Evolutionary conservation across 1,284 basidiomycete genomes (phyloP), one percentile per base, ranked within the genome.

Genomic region (Irpex sp.): DNA sequence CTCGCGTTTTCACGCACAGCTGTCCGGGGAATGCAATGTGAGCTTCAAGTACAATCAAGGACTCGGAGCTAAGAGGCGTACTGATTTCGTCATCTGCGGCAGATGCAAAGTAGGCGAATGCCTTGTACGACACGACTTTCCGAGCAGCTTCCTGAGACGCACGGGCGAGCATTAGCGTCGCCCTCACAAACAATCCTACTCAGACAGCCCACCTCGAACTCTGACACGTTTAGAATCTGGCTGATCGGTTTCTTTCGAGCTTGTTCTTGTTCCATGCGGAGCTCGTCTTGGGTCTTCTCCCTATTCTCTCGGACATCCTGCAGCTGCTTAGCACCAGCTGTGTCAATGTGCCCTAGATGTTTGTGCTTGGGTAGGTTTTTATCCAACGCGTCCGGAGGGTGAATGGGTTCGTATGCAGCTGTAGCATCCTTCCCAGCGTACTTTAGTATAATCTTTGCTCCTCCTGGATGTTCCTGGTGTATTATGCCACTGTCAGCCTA

Each of bases 361-460:
- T 88, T 89, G 44, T 83, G 82, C 2, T 77, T 74, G 6, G 86
- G 80, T n/a, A 93, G 78, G 70, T 88, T 82, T 73, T 87, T 88
- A 57, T 87, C 81, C 19, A 94, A 79, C 44, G 89, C 83, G 70
- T 90, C 86, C 48, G 85, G 82, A 8, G 91, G 85, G 72, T 94
- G 91, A 36, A 93, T 88, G 4, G 89, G 87, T 61, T 86, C 83
- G 72, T 89, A 94, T 2, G 80, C 87, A 4, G 77, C 75, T 0
- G 93, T 94, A 31, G 89, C 92, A 74, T 94, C 92, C 65, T 82
- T 82, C 15, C 94, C 92, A 5, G 86, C 92, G 69, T 94, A 91
- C 69, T 87, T 89, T 38, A 95, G 74, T 67, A 95, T 90, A 68
- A 93, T 87, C 61, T 84, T 82, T 38, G 85, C 77, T 6, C 94